Evolutionary conservation across 129 eudicot genomes (phyloP), one percentile per base, ranked within the genome.

Genomic region (Flaveria trinervia): DNA sequence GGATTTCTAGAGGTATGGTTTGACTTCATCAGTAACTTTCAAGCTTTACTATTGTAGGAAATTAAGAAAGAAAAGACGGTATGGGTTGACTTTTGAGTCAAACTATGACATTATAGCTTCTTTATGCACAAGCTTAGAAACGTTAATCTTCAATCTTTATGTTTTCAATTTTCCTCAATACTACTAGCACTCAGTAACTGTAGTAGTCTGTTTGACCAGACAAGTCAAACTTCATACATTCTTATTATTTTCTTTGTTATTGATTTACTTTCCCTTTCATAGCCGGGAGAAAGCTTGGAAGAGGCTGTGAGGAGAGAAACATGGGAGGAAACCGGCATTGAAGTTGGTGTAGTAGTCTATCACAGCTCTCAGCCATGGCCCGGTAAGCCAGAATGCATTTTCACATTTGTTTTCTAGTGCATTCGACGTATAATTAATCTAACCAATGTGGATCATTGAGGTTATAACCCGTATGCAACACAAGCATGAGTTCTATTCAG

Each of bases 291-390:
- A 86, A 89, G 90, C 84, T 85, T 93, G 79, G 98, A 93, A 83
- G 98, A 93, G 81, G 98, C 98, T 0, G 96, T 94, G 79, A 94
- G 92, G 76, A 89, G 98, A 81, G 98, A 94, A 84, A 94, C 98
- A 49, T 91, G 86, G 91, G 98, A 94, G 83, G 98, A 94, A 86
- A 79, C 97, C 36, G 98, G 98, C 57, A 86, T 91, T 76, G 88
- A 94, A 74, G 96, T 94, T 71, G 98, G 97, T 28, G 96, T 91
- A 77, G 97, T 91, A 72, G 79, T 85, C 74, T 93, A 91, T 77
- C 97, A 94, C 80, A 94, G 98, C 71, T 94, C 98, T 77, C 98
- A 94, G 83, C 98, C 96, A 49, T 94, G 98, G 97, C 98, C 97
- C 7, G 98, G 98, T 93, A 77, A 68, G 72, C 39, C 54, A 41